Conservation (phyloP, 169 alveolate genomes). For the Cryptosporidium andersoni region DNA sequence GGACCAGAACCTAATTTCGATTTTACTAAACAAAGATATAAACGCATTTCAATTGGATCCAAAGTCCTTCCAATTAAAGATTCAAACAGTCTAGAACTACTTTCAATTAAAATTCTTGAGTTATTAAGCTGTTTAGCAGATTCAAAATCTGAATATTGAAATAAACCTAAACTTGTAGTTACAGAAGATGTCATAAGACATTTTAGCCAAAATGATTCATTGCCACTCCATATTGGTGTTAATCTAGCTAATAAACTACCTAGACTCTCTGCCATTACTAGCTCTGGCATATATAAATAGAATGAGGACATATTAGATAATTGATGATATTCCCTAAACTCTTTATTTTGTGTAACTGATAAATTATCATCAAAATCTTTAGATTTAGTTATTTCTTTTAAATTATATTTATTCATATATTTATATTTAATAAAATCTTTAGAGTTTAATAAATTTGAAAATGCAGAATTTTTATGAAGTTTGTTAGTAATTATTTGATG, state of each 20-base stretch:
- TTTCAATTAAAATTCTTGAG: constrained; percentile 14
- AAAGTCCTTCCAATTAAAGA: constrained; percentile 9
- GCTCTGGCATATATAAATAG: constrained; percentile 52
- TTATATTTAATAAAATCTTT: too few species aligned
- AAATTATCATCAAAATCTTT: too few species aligned
- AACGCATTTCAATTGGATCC: constrained; percentile 52
- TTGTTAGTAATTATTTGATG: too few species aligned
- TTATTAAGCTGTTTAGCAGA: constrained; percentile 24
- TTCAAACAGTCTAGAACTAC: constrained; percentile 30
- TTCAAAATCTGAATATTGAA: neutral
- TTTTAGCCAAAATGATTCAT: constrained; percentile 26
- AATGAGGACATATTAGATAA: neutral
- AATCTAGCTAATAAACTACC: constrained; percentile 44
- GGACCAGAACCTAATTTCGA: constrained; percentile 68
- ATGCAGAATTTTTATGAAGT: too few species aligned
- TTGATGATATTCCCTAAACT: too few species aligned
- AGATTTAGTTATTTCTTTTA: too few species aligned
- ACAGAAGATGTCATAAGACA: neutral
- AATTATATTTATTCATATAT: too few species aligned
- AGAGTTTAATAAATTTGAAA: too few species aligned
- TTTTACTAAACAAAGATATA: constrained; percentile 18
- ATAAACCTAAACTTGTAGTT: constrained; percentile 13
- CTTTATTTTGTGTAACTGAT: too few species aligned
- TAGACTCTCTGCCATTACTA: constrained; percentile 27
- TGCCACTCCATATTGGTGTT: constrained; percentile 53